Conservation (phyloP, 2,329 filamentous ascomycete species). For the Fusarium sp. region DNA sequence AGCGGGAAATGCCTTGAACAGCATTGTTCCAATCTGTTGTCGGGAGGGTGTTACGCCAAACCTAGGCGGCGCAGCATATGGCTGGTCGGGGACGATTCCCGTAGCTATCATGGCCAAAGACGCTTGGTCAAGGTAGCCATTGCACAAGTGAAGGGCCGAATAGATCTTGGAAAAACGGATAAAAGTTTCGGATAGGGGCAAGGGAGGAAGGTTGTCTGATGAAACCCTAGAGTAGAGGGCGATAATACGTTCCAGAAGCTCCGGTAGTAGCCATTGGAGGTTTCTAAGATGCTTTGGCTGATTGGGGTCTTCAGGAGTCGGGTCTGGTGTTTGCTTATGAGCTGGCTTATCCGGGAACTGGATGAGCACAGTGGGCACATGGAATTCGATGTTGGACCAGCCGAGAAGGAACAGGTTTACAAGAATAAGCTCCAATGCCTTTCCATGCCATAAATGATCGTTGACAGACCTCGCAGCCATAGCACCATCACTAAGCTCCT, state of each 20-base stretch:
- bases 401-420: conserved; percentile 85
- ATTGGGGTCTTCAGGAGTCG: conserved; percentile 53
- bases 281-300: conserved; percentile 68
- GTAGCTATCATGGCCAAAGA: conserved; percentile 75
- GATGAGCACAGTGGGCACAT: conserved; percentile 72
- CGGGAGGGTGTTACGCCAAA: conserved; percentile 69
- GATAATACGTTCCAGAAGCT: conserved; percentile 80
- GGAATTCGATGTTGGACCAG: conserved; percentile 87
- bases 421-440: conserved; percentile 89
- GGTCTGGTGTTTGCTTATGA: conserved; percentile 51
- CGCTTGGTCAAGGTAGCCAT: conserved; percentile 71
- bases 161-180: conserved; percentile 80
- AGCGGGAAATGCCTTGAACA: conserved; percentile 79
- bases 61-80: conserved; percentile 65
- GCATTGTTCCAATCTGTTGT: conserved; percentile 72
- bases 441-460: conserved; percentile 98
- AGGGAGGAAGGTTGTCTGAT: conserved; percentile 76
- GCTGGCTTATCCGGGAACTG: conserved; percentile 62
- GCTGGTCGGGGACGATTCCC: conserved; percentile 67
- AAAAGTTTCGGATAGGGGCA: conserved; percentile 78
- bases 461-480: conserved; percentile 81
- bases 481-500: conserved; percentile 84
- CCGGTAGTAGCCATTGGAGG: conserved; percentile 73
- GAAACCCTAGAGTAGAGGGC: conserved; percentile 79
- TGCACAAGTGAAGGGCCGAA: conserved; percentile 73